phyloP scores from a whole-genome alignment of 2,329 filamentous ascomycete genomes.

The Domatiomyces catenatus region DNA sequence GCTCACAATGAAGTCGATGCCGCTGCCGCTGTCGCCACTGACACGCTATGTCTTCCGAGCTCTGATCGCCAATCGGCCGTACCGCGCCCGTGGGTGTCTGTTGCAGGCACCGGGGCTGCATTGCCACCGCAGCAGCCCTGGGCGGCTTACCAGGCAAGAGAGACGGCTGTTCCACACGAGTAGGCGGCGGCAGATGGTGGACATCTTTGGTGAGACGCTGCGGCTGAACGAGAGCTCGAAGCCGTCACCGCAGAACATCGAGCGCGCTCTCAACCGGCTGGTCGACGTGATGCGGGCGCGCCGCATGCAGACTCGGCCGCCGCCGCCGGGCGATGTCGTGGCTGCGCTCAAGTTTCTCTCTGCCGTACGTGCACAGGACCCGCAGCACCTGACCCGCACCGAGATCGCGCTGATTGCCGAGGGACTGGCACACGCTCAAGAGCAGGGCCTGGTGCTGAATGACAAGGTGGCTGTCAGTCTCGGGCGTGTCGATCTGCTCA shows the following conservation, averaged over 20 bases:
- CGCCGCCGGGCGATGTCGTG: slow-evolving; percentile 46
- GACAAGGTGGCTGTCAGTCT: slow-evolving; percentile 24
- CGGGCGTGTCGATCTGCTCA: slow-evolving; percentile 26
- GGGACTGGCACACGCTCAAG: slow-evolving; percentile 47
- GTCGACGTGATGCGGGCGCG: slow-evolving; percentile 51
- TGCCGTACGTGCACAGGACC: slow-evolving; percentile 34
- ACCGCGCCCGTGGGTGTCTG: slow-evolving; percentile 13
- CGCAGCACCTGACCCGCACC: slow-evolving; percentile 43
- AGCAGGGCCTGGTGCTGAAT: slow-evolving; percentile 16
- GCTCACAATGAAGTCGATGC: neutral
- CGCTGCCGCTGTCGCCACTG: slow-evolving; percentile 12
- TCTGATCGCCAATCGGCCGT: slow-evolving; percentile 30
- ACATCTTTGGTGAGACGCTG: slow-evolving; percentile 4
- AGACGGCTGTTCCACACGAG: neutral
- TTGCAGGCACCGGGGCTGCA: neutral
- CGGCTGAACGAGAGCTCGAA: slow-evolving; percentile 9
- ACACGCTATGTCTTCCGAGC: slow-evolving; percentile 31
- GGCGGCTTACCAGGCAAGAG: neutral
- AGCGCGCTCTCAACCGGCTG: slow-evolving; percentile 26
- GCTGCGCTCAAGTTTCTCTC: slow-evolving; percentile 53
- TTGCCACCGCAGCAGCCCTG: neutral
- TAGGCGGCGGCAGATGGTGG: slow-evolving; percentile 12
- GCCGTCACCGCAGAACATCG: slow-evolving; percentile 10
- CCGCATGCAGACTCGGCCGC: slow-evolving; percentile 49
- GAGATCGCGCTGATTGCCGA: slow-evolving; percentile 47